These are phyloP conservation scores for Dactylellina leptospora DNA, from an alignment of 2,329 filamentous ascomycete genomes.

Conservation along the genomic window DNA sequence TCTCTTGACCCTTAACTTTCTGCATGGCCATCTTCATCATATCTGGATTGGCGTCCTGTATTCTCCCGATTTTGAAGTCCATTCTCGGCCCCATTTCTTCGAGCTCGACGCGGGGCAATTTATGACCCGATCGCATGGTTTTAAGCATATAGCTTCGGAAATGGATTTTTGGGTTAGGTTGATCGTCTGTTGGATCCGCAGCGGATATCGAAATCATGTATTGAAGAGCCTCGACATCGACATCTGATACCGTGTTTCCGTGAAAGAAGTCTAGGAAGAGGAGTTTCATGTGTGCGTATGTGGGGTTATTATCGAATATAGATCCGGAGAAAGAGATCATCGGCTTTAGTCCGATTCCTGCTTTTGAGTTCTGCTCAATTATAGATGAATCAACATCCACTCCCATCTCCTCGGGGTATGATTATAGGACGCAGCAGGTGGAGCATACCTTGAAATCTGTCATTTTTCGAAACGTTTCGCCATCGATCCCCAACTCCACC, in stretches of 20 bases:
- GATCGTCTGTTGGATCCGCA: conserved; percentile 69
- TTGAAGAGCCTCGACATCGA: conserved; percentile 94
- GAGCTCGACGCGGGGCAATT: conserved; percentile 86
- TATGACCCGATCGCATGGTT: conserved; percentile 86
- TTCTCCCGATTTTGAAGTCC: conserved; percentile 85
- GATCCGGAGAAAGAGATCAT: conserved; percentile 91
- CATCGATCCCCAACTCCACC: conserved; percentile 86
- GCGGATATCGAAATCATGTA: conserved; percentile 85
- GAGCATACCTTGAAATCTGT: conserved; percentile 73
- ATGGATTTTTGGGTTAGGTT: conserved; percentile 53
- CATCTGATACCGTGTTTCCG: conserved; percentile 78
- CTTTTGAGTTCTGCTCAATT: conserved; percentile 67
- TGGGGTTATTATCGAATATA: conserved; percentile 78
- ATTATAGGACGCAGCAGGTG: no score
- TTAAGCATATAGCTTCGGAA: conserved; percentile 80
- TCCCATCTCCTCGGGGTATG: no score
- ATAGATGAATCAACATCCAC: no score
- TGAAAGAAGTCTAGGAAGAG: conserved; percentile 91
- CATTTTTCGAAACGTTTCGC: conserved; percentile 74
- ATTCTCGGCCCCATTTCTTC: conserved; percentile 95
- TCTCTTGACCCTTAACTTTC: conserved; percentile 76
- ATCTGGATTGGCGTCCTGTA: conserved; percentile 78
- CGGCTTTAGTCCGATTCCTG: conserved; percentile 83
- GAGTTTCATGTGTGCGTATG: conserved; percentile 86
- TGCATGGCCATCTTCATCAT: conserved; percentile 90